These are phyloP conservation scores for Eucalyptus globulus DNA, from an alignment of 345 rosid genomes.

Conservation along the genomic window DNA sequence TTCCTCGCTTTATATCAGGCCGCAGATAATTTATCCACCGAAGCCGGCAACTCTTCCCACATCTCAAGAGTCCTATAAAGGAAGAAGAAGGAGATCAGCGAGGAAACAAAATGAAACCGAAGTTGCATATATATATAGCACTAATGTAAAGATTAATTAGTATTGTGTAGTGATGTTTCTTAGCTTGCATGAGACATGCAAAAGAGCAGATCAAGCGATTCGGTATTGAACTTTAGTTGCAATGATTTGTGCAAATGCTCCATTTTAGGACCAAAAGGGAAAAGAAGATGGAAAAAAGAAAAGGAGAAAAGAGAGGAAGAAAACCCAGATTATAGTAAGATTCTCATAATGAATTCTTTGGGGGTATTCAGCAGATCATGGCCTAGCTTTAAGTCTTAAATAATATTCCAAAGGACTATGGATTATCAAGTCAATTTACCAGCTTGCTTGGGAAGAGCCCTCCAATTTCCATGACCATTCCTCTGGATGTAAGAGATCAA, in stretches of 20 bases:
- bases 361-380: background rate
- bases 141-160: background rate
- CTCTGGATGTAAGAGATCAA: slow-evolving; percentile 36
- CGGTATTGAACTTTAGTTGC: background rate
- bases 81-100: background rate
- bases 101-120: background rate
- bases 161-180: background rate
- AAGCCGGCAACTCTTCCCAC: slow-evolving; percentile 12
- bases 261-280: background rate
- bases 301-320: background rate
- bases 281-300: background rate
- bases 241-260: background rate
- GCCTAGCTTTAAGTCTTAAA: background rate
- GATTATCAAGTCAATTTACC: slow-evolving; percentile 17
- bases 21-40: slow-evolving; percentile 34
- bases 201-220: background rate
- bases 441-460: slow-evolving; percentile 63
- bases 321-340: background rate
- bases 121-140: background rate
- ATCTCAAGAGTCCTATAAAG: slow-evolving; percentile 45
- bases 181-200: background rate
- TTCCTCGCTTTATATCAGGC: slow-evolving; percentile 82
- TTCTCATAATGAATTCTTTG: background rate
- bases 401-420: background rate
- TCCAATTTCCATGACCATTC: slow-evolving; percentile 40